Evolutionary conservation across 306 rosid genomes (phyloP), one percentile per base, ranked within the genome.

Genomic region (Carpinus fangiana): DNA sequence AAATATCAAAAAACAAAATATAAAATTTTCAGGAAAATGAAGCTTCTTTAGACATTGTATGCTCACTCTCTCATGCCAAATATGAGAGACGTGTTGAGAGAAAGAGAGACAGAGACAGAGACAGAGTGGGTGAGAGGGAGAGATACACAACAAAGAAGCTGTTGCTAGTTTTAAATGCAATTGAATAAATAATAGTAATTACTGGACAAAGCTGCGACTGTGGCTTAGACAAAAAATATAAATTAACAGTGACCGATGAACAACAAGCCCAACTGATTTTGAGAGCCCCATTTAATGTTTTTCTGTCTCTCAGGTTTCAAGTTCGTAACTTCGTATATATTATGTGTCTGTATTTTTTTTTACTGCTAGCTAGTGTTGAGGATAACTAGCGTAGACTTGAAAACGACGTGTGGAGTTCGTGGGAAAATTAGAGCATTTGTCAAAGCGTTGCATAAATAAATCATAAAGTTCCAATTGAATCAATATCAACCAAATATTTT

Each of bases 251-350:
- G 13, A 47, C 12, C 13, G 14, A 48, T 48, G 52, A 48, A 48
- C 52, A 48, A 3, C 14, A 66, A 66, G 12, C 28, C 72, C 76
- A 75, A 17, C 76, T 38, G 72, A 75, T 20, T 8, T 36, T 17
- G 21, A 68, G 45, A 50, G 48, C 72, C 23, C 18, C 50, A 68
- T 57, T 80, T 57, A 80, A 56, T 80, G 73, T 34, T 66, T 55
- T 11, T 13, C 13, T 41, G 59, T 55, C 23, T 18, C 41, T 43
- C 23, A 41, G 41, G 38, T n/a, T 60, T 52, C 13, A 41, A 66
- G 28, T 26, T 60, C 43, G 79, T 16, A 23, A 23, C 26, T 23
- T 23, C 26, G 26, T 23, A 23, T 23, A 23, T 11, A 5, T 26
- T 11, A 5, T 26, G 1, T 26, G 13, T 46, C 4, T 12, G 11